Evolutionary conservation across 2,329 filamentous ascomycete species (phyloP), one percentile per base, ranked within the genome.

Genomic region (Elsinoe ampelina): DNA sequence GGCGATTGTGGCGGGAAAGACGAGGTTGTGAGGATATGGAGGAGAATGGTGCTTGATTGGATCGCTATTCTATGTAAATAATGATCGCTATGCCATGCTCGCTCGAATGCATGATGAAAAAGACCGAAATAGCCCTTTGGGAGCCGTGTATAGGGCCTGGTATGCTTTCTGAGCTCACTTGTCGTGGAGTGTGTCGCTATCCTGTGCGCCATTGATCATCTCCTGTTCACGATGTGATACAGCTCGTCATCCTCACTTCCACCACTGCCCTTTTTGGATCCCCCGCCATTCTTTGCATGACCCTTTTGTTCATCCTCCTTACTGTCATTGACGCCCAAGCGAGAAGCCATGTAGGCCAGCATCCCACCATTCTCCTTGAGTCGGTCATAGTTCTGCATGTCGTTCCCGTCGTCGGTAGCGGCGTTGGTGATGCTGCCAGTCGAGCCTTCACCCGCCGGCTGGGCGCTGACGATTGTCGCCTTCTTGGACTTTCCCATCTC

Each of bases 1-100:
- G 36, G 75, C 74, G 57, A 67, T 95, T 61, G 79, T 79, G 36
- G 81, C 73, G 1, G 89, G 89, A 0, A 77, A 77, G 59, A 85
- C 88, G 17, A 92, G 84, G 73, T 71, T 95, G 60, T 92, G 55
- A 62, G 20, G 19, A 47, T 6, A 47, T 6, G n/a, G 11, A 7
- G n/a, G 20, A n/a, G 43, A 7, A 5, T 19, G 22, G 20, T 26
- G 43, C 15, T 48, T 7, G 17, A 50, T 34, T 22, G 19, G 8
- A 50, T 35, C 11, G 45, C 12, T 50, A 34, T 50, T 13, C 26
- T 50, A 35, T 26, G 43, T 26, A 26, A 17, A 34, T 50, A 11
- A 50, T 50, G 45, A 26, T 50, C 45, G 45, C 45, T 50, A 50
- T 50, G 45, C 30, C n/a, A 50, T 50, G 45, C 45, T 50, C 11